Evolutionary conservation across 805 yeast genomes (phyloP).

Genomic region (Nakazawaea molendinolei): DNA sequence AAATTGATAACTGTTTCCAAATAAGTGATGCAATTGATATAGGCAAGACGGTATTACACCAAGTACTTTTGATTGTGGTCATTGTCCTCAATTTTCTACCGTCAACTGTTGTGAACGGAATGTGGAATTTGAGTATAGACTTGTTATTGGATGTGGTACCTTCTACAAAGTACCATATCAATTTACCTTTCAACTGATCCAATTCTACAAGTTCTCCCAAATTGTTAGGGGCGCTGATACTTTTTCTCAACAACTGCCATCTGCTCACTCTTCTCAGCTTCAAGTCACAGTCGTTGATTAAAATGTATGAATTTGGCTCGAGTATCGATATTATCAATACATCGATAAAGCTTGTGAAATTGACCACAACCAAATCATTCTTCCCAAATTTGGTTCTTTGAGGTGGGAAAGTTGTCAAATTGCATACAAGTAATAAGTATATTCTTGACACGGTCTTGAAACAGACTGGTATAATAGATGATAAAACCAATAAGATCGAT

Average conservation of each 20-base stretch:
- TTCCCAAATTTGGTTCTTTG: slow-evolving; percentile 4
- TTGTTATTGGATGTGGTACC: slow-evolving; percentile 86
- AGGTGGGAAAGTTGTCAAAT: slow-evolving; percentile 17
- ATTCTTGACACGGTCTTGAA: slow-evolving; percentile 15
- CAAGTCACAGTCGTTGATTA: slow-evolving; percentile 34
- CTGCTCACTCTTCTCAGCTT: slow-evolving; percentile 23
- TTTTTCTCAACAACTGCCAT: slow-evolving; percentile 16
- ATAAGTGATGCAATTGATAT: background rate
- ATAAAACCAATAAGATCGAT: slow-evolving; percentile 15
- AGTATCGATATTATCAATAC: slow-evolving; percentile 28
- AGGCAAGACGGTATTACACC: slow-evolving; percentile 7
- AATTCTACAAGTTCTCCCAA: slow-evolving; percentile 17
- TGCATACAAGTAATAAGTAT: slow-evolving; percentile 27
- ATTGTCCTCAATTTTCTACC: slow-evolving; percentile 1
- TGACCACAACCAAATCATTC: slow-evolving; percentile 48
- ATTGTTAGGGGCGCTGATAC: slow-evolving; percentile 13
- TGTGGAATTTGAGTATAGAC: slow-evolving; percentile 52
- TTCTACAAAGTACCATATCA: slow-evolving; percentile 59
- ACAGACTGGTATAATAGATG: slow-evolving; percentile 15
- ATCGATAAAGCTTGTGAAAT: slow-evolving; percentile 56
- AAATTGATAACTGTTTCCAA: slow-evolving; percentile 3
- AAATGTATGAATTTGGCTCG: slow-evolving; percentile 6
- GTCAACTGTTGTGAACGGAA: background rate
- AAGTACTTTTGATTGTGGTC: slow-evolving; percentile 5
- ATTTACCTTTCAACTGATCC: slow-evolving; percentile 28